Base-by-base conservation (phyloP, 2,329 filamentous ascomycete genomes). In the Fusarium mexicanum region DNA sequence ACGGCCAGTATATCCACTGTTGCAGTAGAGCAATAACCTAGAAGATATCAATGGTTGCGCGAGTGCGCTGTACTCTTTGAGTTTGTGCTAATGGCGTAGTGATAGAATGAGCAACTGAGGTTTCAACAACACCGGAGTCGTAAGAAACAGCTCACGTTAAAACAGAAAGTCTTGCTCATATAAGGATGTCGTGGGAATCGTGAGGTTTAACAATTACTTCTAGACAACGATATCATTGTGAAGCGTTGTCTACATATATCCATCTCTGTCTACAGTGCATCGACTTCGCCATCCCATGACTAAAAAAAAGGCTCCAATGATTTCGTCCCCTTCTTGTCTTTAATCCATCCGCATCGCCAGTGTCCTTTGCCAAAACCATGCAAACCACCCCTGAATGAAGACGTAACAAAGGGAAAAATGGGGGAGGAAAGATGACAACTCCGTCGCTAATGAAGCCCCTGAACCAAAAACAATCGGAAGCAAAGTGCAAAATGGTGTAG, bases 381-480 rank as follows among this genome's bases (percentile, higher is more conserved):
- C 67, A 74, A 55, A 24, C 48, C 63, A 67, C 33, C 63, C 59
- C 29, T 46, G 46, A 31, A 43, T 50, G 31, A 47, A 35, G 55
- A 57, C 26, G 31, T 55, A 53, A 60, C 60, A 69, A 47, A 38
- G 51, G 35, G 29, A 51, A 58, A 37, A 51, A 64, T 55, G 31
- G 35, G 46, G n/a, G 54, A 61, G 54, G 47, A 67, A 71, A 71
- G 48, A 74, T 60, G 53, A 71, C 71, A 83, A 83, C 82, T 82
- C 82, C 82, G 77, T 83, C 82, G 82, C 82, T 83, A 79, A 83
- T 84, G 82, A 80, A 61, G 62, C 59, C 63, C 75, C 58, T 61
- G 60, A 61, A 72, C 41, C 60, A 64, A 53, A 69, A 63, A 69
- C 53, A 59, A 59, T 46, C 58, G 51, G 48, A 44, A 44, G 58